Base-by-base conservation (phyloP, 169 alveolate genomes). In the Plasmodium gonderi region DNA sequence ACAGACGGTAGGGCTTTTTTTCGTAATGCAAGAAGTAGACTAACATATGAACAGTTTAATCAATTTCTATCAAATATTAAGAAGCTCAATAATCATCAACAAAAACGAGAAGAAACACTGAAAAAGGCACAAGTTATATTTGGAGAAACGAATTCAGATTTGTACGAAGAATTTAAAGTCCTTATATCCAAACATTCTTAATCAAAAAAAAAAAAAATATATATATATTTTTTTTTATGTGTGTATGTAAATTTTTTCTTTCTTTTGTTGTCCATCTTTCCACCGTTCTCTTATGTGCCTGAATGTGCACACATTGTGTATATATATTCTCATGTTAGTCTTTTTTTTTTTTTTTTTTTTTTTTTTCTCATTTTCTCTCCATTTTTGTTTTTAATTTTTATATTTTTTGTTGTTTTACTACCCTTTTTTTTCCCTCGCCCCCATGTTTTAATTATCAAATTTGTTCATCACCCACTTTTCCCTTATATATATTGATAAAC, bases 31-130 rank as follows among this genome's bases (percentile, higher is more conserved):
- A 78, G 96, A 17, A 92, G 95, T 47, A 83, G 96, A 31, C 83
- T 96, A 68, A 82, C 93, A 8, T 92, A 92, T 44, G 98, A 97
- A 74, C 97, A 96, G 54, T 94, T 97, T 78, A 92, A 95, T 82
- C 82, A 80, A 44, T 95, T 97, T 83, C 81, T 97, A 54, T 95
- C 97, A 29, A 96, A 94, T 92, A 97, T 97, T 65, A 96, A 96
- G 82, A 95, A 96, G 80, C 94, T 97, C 51, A 97, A 97, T 93
- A 96, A 95, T 67, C 98, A 97, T 85, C 96, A 93, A 79, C 98
- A 94, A 79, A 94, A 97, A 31, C 91, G 97, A 72, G 97, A 96
- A 33, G 97, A 95, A 69, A 94, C 97, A 6, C 42, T 95, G 42
- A 80, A 95, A 44, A 92, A 91, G 45, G 96, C 96, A 17, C 95